Conservation (phyloP, 2,329 filamentous ascomycete genomes). For the Blastomyces gilchristii region DNA sequence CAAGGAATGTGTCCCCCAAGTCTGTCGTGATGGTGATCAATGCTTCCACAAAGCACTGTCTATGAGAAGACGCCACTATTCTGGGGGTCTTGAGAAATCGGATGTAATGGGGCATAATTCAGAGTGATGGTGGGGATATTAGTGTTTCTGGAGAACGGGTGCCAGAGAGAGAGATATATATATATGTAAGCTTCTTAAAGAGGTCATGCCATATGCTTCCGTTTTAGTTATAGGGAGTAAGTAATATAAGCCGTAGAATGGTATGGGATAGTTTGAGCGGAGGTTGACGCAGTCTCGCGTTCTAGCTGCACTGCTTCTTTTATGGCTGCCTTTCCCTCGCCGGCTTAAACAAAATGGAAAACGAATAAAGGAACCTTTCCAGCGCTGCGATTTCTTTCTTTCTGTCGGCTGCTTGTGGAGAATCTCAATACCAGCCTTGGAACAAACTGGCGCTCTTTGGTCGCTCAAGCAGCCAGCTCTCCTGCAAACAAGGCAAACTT, state of each 20-base stretch:
- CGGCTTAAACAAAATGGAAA: neutral
- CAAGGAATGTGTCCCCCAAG: slow-evolving; percentile 54
- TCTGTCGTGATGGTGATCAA: slow-evolving; percentile 59
- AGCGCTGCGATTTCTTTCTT: neutral
- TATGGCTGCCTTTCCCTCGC: neutral
- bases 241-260: no score
- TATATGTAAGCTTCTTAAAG: neutral
- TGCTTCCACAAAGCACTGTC: slow-evolving; percentile 33
- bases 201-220: neutral
- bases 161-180: neutral
- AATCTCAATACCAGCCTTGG: neutral
- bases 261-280: neutral
- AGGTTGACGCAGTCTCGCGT: neutral
- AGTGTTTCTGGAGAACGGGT: neutral
- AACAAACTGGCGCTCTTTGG: no score
- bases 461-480: neutral
- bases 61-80: slow-evolving; percentile 23
- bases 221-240: no score
- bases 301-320: neutral
- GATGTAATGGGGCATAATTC: slow-evolving; percentile 49
- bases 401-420: neutral
- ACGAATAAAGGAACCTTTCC: neutral
- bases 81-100: slow-evolving; percentile 57
- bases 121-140: slow-evolving; percentile 20
- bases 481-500: neutral